These are phyloP conservation scores for Hyphopichia fennica DNA, from an alignment of 1,139 yeast species.

Conservation along the genomic window DNA sequence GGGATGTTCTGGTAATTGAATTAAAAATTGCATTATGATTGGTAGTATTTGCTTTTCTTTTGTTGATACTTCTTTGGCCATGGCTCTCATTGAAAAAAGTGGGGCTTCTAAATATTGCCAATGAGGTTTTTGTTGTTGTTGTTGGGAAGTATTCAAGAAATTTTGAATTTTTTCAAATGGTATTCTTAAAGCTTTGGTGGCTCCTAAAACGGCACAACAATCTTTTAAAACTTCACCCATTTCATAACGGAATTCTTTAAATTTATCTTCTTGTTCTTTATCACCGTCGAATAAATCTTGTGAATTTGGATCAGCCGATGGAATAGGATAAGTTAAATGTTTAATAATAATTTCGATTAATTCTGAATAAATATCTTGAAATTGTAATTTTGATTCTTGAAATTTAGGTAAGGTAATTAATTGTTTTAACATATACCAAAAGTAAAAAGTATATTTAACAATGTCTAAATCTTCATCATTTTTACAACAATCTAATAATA, in stretches of 20 bases:
- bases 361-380: conserved; percentile 60
- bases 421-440: conserved; percentile 85
- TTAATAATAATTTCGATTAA: conserved; percentile 67
- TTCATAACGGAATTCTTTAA: conserved; percentile 89
- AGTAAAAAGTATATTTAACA: conserved; percentile 86
- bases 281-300: conserved; percentile 53
- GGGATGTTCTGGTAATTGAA: conserved; percentile 79
- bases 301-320: conserved; percentile 27
- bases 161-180: conserved; percentile 56
- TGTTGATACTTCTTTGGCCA: conserved; percentile 87
- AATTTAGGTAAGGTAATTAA: conserved; percentile 66
- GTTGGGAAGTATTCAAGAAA: conserved; percentile 13
- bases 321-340: conserved; percentile 76
- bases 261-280: conserved; percentile 86
- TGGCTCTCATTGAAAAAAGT: conserved; percentile 82
- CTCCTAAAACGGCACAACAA: conserved; percentile 88
- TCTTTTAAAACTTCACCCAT: conserved; percentile 97
- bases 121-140: conserved; percentile 25
- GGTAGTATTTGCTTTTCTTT: conserved; percentile 74
- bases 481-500: conserved; percentile 60
- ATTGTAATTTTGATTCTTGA: conserved; percentile 55
- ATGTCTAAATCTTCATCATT: conserved; percentile 82
- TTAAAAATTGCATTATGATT: conserved; percentile 67
- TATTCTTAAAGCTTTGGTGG: conserved; percentile 61
- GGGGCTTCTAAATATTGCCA: conserved; percentile 96